Evolutionary conservation across 768 basidiomycete species (phyloP).

Genomic region (Rossbeevera mucosa): DNA sequence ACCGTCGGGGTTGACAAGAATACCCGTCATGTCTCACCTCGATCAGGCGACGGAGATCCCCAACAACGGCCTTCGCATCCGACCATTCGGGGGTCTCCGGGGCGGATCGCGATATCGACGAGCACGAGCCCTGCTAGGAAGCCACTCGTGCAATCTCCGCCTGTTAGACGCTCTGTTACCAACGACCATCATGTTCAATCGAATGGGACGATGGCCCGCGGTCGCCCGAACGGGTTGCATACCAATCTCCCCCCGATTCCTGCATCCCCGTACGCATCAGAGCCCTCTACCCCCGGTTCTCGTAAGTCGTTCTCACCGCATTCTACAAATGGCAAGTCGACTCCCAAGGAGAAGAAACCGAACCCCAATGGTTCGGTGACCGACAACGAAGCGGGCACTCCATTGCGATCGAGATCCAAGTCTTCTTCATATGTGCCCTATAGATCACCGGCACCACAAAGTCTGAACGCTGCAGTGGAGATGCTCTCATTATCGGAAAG

Average conservation of each 20-base stretch:
- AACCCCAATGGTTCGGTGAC: constrained; percentile 20
- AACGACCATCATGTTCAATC: constrained; percentile 26
- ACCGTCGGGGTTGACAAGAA: constrained; percentile 33
- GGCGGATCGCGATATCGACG: constrained; percentile 23
- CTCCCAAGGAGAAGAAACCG: constrained; percentile 32
- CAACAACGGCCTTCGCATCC: constrained; percentile 30
- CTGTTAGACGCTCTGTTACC: constrained; percentile 31
- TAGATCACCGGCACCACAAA: constrained; percentile 59
- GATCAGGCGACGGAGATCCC: constrained; percentile 25
- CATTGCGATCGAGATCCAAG: constrained; percentile 47
- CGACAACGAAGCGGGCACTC: constrained; percentile 35
- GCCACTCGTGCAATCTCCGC: constrained; percentile 20
- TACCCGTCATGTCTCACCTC: constrained; percentile 28
- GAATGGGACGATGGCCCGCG: constrained; percentile 24
- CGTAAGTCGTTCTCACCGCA: constrained; percentile 38
- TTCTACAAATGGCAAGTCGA: constrained; percentile 33
- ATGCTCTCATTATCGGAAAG: constrained; percentile 41
- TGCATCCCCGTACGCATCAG: constrained; percentile 63
- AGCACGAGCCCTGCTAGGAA: constrained; percentile 26
- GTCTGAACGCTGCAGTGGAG: constrained; percentile 68
- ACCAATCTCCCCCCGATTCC: constrained; percentile 57
- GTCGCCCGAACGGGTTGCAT: constrained; percentile 32
- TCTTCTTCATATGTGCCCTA: constrained; percentile 53
- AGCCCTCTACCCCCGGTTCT: constrained; percentile 55
- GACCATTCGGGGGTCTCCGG: constrained; percentile 32